phyloP scores from a whole-genome alignment of 805 yeast genomes.

The Zygotorulaspora chibaensis region DNA sequence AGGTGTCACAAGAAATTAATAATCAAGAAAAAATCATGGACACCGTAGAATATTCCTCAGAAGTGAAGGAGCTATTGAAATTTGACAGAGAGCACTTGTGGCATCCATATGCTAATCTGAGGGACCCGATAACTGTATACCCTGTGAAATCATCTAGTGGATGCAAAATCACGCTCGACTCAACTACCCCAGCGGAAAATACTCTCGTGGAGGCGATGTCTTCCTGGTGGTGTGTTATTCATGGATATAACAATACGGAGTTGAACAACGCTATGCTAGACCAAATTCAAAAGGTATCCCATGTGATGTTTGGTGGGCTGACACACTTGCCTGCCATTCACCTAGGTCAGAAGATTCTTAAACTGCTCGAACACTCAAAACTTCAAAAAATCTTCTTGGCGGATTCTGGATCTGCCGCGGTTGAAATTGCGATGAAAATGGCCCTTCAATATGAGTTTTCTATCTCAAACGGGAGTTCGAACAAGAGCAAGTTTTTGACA shows the following conservation, averaged over 20 bases:
- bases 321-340: conserved; percentile 32
- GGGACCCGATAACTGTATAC: conserved; percentile 23
- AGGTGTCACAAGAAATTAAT: not conserved
- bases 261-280: conserved; percentile 31
- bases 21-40: not conserved
- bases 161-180: conserved; percentile 17
- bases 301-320: conserved; percentile 31
- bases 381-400: conserved; percentile 25
- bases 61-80: conserved; percentile 10
- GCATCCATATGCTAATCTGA: conserved; percentile 34
- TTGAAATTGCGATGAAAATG: conserved; percentile 39
- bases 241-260: conserved; percentile 30
- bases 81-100: conserved; percentile 30
- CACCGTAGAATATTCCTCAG: conserved; percentile 1
- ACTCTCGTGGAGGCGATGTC: conserved; percentile 32
- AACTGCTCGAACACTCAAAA: conserved; percentile 29
- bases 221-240: conserved; percentile 35
- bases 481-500: conserved; percentile 33
- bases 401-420: conserved; percentile 35
- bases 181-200: conserved; percentile 11
- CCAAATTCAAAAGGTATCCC: conserved; percentile 33
- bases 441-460: conserved; percentile 33
- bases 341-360: conserved; percentile 31
- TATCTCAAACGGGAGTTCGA: conserved; percentile 14
- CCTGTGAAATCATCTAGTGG: conserved; percentile 28